Percentiles rank a stretch among this genome's conserved stretches.
phyloP scores from a whole-genome alignment of 2,329 filamentous ascomycete species.

The Lecanicillium sp. region DNA sequence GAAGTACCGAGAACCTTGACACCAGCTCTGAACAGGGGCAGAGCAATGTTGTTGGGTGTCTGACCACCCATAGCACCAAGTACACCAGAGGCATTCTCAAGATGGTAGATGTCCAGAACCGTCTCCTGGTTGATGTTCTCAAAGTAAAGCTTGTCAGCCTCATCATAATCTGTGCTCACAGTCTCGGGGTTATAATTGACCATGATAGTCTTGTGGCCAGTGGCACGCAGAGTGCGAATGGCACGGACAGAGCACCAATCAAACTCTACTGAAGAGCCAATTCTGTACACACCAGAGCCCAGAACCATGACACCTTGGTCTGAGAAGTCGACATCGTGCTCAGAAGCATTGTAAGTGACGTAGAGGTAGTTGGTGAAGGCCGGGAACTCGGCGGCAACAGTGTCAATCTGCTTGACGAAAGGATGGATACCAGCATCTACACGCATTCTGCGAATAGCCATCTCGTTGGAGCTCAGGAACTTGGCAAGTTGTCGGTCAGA shows the following conservation, averaged over 20 bases:
- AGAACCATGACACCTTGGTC: constrained; percentile 95
- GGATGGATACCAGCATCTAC: constrained; percentile 82
- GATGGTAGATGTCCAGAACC: constrained; percentile 84
- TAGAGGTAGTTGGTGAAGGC: constrained; percentile 94
- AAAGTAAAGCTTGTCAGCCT: constrained; percentile 91
- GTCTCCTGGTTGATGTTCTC: constrained; percentile 91
- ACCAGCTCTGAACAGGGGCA: constrained; percentile 79
- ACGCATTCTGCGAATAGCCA: constrained; percentile 75
- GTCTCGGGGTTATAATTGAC: constrained; percentile 92
- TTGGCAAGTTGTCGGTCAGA: constrained; percentile 87
- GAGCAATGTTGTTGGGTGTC: constrained; percentile 94
- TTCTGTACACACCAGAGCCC: constrained; percentile 92
- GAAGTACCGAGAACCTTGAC: constrained; percentile 93
- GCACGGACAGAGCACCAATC: constrained; percentile 98
- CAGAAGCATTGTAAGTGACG: constrained; percentile 85
- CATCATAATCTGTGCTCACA: constrained; percentile 84
- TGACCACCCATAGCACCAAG: constrained; percentile 96
- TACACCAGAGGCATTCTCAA: constrained; percentile 76
- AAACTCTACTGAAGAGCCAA: constrained; percentile 96
- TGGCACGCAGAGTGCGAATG: constrained; percentile 78
- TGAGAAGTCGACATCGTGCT: constrained; percentile 75
- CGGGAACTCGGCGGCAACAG: constrained; percentile 93
- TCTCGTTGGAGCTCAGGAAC: constrained; percentile 91
- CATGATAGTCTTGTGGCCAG: constrained; percentile 92
- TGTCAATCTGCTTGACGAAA: constrained; percentile 96